Base-by-base conservation (phyloP, 176 grass and related monocot species). In the Oryza nivara region DNA sequence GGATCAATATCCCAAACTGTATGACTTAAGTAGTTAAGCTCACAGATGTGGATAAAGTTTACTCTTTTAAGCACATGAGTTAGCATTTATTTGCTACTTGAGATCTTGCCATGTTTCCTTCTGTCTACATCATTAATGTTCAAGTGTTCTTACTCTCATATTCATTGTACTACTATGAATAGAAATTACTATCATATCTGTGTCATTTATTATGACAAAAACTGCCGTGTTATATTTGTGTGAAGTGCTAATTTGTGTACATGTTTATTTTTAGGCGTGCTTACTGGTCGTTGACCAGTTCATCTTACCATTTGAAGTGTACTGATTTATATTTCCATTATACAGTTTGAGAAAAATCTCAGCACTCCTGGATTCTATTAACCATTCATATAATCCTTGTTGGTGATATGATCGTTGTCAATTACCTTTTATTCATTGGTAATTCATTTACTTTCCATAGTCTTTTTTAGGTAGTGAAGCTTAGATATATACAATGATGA, bases 1-100 rank as follows among this genome's bases (percentile, higher is more conserved):
- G 17, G 77, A 61, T 82, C 4, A 78, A 5, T 32, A 78, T 90
- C 74, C 73, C 81, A 32, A 86, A 34, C 25, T 86, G 80, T 86
- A 90, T 47, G 73, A 52, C 58, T 81, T 71, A 77, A 72, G 49
- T 14, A 52, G 14, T 88, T 60, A 3, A 84, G 20, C 70, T 78
- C 80, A 79, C 23, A 74, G 74, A 68, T 74, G 78, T 74, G 74
- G 49, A 90, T 74, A 78, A 26, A 79, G 9, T 36, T 73, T 61
- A 46, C 22, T 48, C 5, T 80, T 75, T 68, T 3, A 47, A 74
- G 84, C 41, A 68, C 30, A 36, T 51, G 81, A 67, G 5, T 10
- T 36, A 65, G 58, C 38, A 78, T 82, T 13, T 82, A 30, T 78
- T 67, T 51, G 22, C 58, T 23, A 63, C 13, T 51, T 22, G 10